Evolutionary conservation across 257 asterid genomes (phyloP), one percentile per base, ranked within the genome.

Genomic region (Scutellaria barbata): DNA sequence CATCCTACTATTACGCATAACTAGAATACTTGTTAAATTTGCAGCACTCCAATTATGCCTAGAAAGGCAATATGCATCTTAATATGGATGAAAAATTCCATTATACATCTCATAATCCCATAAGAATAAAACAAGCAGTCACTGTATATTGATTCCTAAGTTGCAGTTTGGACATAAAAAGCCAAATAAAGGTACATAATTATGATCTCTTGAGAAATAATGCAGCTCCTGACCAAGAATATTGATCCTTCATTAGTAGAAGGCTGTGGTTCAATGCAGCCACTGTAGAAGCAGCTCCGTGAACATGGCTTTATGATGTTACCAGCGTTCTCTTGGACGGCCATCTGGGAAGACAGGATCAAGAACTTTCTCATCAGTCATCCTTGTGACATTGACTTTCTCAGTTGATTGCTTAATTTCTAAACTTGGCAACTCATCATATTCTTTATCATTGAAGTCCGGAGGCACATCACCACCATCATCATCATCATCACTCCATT

Each of bases 301-400:
- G 10, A 67, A 66, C 39, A 33, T 62, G 48, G 25, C 60, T 25
- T 55, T 47, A 14, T 57, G 62, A 30, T 72, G 73, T 81, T 66
- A 95, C 99, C 99, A 95, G 57, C 97, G 94, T 69, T 95, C 98
- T 79, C 99, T 87, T 25, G 83, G 86, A 62, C 90, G 87, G 47
- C 97, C 99, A 85, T 95, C 98, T 6, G 99, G 98, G 67, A 85
- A 84, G 66, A 84, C 85, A 33, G 96, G 94, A 63, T 7, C 79
- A 46, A 81, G 81, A 80, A 71, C 84, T 61, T 79, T 85, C 14
- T 69, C 87, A 43, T 82, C 86, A 57, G 78, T 78, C 78, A 74
- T 76, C 63, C 6, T 76, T 51, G 85, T 42, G 58, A 78, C 92
- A 67, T 86, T 76, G 50, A 76, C 85, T 72, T 62, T 76, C 72